These are phyloP conservation scores for Ceratobasidium sp. DNA, from an alignment of 1,284 basidiomycete species.

Conservation along the genomic window DNA sequence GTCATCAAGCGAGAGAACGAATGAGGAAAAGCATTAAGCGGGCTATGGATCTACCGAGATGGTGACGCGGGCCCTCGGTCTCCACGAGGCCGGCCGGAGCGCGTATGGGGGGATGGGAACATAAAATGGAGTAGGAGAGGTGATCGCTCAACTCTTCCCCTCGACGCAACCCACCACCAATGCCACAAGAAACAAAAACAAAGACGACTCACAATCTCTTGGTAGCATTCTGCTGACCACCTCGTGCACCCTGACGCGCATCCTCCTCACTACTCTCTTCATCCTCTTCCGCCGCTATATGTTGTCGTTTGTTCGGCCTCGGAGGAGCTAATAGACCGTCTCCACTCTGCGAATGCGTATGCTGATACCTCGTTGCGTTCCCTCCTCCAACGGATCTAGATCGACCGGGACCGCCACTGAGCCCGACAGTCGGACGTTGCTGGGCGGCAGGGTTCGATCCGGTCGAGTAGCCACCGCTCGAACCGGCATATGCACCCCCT, in stretches of 20 bases:
- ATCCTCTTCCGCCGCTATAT: background rate
- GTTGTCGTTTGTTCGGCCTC: background rate
- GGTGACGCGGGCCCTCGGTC: no score
- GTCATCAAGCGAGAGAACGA: background rate
- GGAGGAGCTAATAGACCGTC: constrained; percentile 18
- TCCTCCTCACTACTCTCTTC: constrained; percentile 17
- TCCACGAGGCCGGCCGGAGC: no score
- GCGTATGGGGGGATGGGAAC: no score
- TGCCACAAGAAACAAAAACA: background rate
- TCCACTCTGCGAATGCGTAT: constrained; percentile 20
- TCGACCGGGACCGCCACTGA: background rate
- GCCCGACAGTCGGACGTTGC: no score
- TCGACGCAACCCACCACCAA: background rate
- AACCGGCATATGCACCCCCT: background rate
- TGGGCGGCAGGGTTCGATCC: no score
- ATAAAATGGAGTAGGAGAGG: no score
- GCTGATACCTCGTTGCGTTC: constrained; percentile 3
- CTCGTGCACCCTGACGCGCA: background rate
- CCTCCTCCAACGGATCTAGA: background rate
- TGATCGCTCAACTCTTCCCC: background rate
- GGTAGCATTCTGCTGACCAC: background rate
- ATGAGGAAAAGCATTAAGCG: no score
- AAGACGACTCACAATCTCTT: constrained; percentile 19
- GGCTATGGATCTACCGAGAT: no score
- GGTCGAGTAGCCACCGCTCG: background rate